These are phyloP conservation scores for Saussurea involucrata DNA, from an alignment of 129 eudicot species.

Conservation along the genomic window DNA sequence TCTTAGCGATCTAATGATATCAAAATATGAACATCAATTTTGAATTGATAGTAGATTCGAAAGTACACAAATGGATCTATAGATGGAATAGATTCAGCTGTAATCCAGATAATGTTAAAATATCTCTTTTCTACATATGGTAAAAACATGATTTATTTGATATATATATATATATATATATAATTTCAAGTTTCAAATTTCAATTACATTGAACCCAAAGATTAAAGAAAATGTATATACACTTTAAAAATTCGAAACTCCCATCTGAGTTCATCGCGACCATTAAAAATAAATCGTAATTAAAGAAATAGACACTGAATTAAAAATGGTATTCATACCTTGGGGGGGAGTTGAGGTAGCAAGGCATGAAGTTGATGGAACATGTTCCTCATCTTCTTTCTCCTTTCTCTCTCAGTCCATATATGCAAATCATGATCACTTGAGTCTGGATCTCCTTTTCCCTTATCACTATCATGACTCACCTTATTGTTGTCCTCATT, in stretches of 20 bases:
- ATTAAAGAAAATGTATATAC: too few relatives aligned
- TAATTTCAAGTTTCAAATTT: too few relatives aligned
- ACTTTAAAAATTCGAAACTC: too few relatives aligned
- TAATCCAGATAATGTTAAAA: not conserved
- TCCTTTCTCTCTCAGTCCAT: conserved; percentile 87
- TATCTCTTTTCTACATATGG: not conserved
- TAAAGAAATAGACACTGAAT: not conserved
- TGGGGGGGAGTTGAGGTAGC: conserved; percentile 75
- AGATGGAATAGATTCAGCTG: not conserved
- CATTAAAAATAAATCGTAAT: not conserved
- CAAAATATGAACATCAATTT: not conserved
- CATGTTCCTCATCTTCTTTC: conserved; percentile 94
- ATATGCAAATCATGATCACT: conserved; percentile 75
- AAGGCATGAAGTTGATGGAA: conserved; percentile 73
- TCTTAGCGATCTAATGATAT: not conserved
- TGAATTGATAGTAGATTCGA: not conserved
- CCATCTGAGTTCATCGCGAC: not conserved
- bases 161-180: too few relatives aligned
- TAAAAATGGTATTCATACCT: conserved; percentile 36
- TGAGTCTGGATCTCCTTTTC: conserved; percentile 18
- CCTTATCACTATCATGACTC: not conserved
- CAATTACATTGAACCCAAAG: too few relatives aligned
- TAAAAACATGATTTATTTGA: not conserved
- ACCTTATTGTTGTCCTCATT: conserved; percentile 4
- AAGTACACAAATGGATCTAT: not conserved